Evolutionary conservation across 163 green algal species (phyloP), one percentile per base, ranked within the genome.

Genomic region (Scenedesmus sp.): DNA sequence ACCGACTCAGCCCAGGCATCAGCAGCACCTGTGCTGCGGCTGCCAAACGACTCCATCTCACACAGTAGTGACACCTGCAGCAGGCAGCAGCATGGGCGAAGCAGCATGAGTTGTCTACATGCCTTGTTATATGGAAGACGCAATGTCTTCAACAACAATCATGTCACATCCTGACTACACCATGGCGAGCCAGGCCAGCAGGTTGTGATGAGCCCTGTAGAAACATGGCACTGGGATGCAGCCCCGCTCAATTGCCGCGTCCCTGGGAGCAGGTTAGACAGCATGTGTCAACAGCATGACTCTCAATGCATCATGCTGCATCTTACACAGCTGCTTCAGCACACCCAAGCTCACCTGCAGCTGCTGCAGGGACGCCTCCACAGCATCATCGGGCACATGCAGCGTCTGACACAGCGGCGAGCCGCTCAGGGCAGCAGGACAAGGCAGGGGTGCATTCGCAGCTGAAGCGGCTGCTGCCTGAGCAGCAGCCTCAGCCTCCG

Each of bases 1-100:
- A 94, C 52, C 70, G 94, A 89, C 64, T 88, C 87, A 74, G 91
- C 88, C 95, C 94, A 96, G 23, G 86, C 88, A 0, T 91, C 79
- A 46, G 93, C 93, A 90, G 84, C 81, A 60, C 74, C 86, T 55
- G 86, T 15, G 3, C 90, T 88, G 20, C 92, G 90, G 66, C 87
- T 73, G 18, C 82, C 84, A 73, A 94, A 95, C 2, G 88, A 90
- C 54, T 94, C 93, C 94, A 96, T 96, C 74, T 97, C 95, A 18
- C 89, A 57, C 87, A 97, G 92, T 60, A 96, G 64, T n/a, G 73
- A 66, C 34, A 85, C 46, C 90, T 93, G 85, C 60, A 23, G 3
- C 52, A 56, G 77, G 34, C 77, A 57, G 77, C 77, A n/a, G 46
- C 46, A 10, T 15, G 23, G 59, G 77, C 77, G 12, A 70, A 70